Base-by-base conservation (phyloP, 2,329 filamentous ascomycete genomes). In the Aspergillus sp. region DNA sequence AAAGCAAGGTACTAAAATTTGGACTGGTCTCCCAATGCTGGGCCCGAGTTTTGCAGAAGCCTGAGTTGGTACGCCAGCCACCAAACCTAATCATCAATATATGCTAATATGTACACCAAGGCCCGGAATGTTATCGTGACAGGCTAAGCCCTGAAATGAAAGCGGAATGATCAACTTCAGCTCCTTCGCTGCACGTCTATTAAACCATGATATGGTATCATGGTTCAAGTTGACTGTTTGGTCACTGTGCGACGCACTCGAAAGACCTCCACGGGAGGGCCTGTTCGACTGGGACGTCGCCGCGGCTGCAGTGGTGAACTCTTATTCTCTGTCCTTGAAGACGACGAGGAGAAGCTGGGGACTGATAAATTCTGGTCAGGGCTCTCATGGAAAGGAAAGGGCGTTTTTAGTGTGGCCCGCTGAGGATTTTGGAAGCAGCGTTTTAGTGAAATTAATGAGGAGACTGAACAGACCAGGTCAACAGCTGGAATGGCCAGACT, bases 341-440 rank as follows among this genome's bases (percentile, higher is more conserved):
- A 45, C 6, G 28, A 41, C 26, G 36, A 45, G 26, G 46, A 30
- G 38, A 35, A 44, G 26, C 9, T 43, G 41, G 7, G 29, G 39
- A 12, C 29, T 49, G 42, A 35, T 26, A 29, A 44, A 39, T 27
- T 28, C 19, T 27, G 38, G 27, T 7, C 38, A n/a, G 51, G 51
- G 5, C 3, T 44, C 1, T 30, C 51, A 30, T 53, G 49, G 34
- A 29, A 42, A 10, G 48, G 51, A 33, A 47, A 45, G 7, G 39
- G 19, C 2, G 38, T 40, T 27, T 7, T 51, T n/a, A 46, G 44
- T 26, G 5, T 29, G 32, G 48, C 47, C 43, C 40, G 51, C 30
- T 53, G 51, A 49, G 10, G 19, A 1, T 53, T 53, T 36, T 53
- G 51, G 51, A 51, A 49, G 43, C 34, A 36, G 29, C 44, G 49